Evolutionary conservation across 495 filamentous ascomycete species (phyloP).

Genomic region (Daldinia loculata): DNA sequence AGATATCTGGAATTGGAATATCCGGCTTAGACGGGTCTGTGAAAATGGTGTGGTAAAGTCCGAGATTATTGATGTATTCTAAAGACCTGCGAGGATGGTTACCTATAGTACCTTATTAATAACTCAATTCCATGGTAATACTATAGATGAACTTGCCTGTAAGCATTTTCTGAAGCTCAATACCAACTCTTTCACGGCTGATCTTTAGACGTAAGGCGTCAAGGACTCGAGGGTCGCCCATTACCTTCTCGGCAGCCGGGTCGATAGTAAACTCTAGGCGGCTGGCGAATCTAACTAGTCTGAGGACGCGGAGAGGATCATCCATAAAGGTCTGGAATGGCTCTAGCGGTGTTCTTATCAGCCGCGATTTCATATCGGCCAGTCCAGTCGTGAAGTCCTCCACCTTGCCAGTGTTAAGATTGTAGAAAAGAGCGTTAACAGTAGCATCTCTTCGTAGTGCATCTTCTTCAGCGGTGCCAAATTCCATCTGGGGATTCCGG

Average conservation of each 20-base stretch:
- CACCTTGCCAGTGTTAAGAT: constrained; percentile 75
- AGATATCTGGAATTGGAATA: constrained; percentile 49
- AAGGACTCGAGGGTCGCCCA: constrained; percentile 78
- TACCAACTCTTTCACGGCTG: constrained; percentile 84
- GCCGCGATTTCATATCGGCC: constrained; percentile 71
- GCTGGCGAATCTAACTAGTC: constrained; percentile 89
- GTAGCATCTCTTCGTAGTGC: constrained; percentile 91
- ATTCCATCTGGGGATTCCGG: constrained; percentile 91
- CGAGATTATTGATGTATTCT: constrained; percentile 74
- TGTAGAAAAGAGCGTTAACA: constrained; percentile 96
- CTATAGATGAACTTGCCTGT: constrained; percentile 60
- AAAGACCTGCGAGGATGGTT: constrained; percentile 74
- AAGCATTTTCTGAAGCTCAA: constrained; percentile 91
- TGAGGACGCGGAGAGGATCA: constrained; percentile 89
- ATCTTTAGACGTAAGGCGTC: constrained; percentile 86
- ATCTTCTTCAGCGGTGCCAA: constrained; percentile 90
- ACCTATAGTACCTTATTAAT: constrained; percentile 54
- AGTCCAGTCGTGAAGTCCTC: constrained; percentile 90
- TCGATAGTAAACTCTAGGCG: constrained; percentile 82
- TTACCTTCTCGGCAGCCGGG: constrained; percentile 68
- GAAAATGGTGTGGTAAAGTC: constrained; percentile 84
- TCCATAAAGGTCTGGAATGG: constrained; percentile 94
- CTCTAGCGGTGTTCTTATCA: constrained; percentile 87
- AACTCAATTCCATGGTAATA: background rate
- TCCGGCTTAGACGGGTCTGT: constrained; percentile 63